phyloP scores from a whole-genome alignment of 2,329 filamentous ascomycete genomes.

The Trichoderma sp. region DNA sequence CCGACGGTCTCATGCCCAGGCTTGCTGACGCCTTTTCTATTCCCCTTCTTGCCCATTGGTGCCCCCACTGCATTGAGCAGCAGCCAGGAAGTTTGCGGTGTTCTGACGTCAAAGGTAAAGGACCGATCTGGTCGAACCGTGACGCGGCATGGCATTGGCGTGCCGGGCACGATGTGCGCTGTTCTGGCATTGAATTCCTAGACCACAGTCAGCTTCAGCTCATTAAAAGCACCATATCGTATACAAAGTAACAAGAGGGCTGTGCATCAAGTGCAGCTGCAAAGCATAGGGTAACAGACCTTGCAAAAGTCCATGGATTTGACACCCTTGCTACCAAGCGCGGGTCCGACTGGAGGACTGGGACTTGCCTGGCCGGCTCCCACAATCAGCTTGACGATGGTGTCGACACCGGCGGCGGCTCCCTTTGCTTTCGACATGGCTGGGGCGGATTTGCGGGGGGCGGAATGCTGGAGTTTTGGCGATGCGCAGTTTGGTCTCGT shows the following conservation, averaged over 20 bases:
- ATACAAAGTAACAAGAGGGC: not conserved
- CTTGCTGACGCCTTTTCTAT: slow-evolving; percentile 71
- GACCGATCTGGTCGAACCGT: slow-evolving; percentile 89
- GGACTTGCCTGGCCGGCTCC: slow-evolving; percentile 93
- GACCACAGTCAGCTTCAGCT: not conserved
- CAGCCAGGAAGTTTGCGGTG: slow-evolving; percentile 89
- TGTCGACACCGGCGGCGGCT: slow-evolving; percentile 49
- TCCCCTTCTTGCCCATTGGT: slow-evolving; percentile 67
- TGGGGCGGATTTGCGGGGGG: slow-evolving; percentile 22
- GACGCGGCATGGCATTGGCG: slow-evolving; percentile 85
- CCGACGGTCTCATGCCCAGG: slow-evolving; percentile 78
- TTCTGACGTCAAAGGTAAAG: slow-evolving; percentile 90
- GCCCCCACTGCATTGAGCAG: slow-evolving; percentile 80
- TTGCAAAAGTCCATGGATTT: slow-evolving; percentile 99
- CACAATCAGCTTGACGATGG: slow-evolving; percentile 95
- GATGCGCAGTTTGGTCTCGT: slow-evolving; percentile 10
- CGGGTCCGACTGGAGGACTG: slow-evolving; percentile 92
- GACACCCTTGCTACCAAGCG: slow-evolving; percentile 93
- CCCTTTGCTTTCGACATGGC: slow-evolving; percentile 53
- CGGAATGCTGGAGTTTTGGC: slow-evolving; percentile 14
- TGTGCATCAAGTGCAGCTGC: not conserved
- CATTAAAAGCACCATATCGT: not conserved
- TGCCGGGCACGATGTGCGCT: slow-evolving; percentile 74
- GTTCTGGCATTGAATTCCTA: slow-evolving; percentile 98
- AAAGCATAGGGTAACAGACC: slow-evolving; percentile 46